phyloP scores from a whole-genome alignment of 2,329 filamentous ascomycete genomes.

The Fusarium coicis region DNA sequence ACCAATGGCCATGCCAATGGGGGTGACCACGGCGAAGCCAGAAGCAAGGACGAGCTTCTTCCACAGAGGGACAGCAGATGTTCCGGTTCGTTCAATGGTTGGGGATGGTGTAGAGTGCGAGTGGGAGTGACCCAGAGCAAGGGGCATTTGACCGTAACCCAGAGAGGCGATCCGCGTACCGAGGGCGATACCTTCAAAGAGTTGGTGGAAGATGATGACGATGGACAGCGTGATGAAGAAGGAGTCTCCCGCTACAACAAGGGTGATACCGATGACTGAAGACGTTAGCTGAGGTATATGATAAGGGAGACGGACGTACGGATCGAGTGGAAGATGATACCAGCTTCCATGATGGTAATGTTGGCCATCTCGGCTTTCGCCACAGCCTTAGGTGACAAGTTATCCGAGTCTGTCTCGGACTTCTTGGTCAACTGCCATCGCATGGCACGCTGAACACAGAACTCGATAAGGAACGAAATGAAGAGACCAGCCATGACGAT shows the following conservation, averaged over 20 bases:
- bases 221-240: constrained; percentile 67
- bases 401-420: constrained; percentile 10
- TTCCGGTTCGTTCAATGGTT: constrained; percentile 28
- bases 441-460: constrained; percentile 68
- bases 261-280: constrained; percentile 70
- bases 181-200: constrained; percentile 81
- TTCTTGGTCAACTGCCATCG: constrained; percentile 47
- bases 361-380: constrained; percentile 43
- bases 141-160: constrained; percentile 45
- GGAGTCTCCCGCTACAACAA: constrained; percentile 67
- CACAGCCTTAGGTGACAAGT: constrained; percentile 39
- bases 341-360: constrained; percentile 74
- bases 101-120: constrained; percentile 32
- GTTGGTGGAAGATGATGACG: constrained; percentile 81
- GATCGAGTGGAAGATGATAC: constrained; percentile 80
- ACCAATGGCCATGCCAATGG: constrained; percentile 82
- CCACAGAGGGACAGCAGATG: constrained; percentile 49
- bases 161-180: constrained; percentile 75
- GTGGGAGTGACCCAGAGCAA: constrained; percentile 32
- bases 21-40: constrained; percentile 76
- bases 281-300: background rate
- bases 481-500: constrained; percentile 81
- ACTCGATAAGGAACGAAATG: constrained; percentile 78
- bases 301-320: constrained; percentile 53
- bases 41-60: constrained; percentile 70